Evolutionary conservation across 1,284 basidiomycete species (phyloP).

Genomic region (Retiboletus flavoniger): DNA sequence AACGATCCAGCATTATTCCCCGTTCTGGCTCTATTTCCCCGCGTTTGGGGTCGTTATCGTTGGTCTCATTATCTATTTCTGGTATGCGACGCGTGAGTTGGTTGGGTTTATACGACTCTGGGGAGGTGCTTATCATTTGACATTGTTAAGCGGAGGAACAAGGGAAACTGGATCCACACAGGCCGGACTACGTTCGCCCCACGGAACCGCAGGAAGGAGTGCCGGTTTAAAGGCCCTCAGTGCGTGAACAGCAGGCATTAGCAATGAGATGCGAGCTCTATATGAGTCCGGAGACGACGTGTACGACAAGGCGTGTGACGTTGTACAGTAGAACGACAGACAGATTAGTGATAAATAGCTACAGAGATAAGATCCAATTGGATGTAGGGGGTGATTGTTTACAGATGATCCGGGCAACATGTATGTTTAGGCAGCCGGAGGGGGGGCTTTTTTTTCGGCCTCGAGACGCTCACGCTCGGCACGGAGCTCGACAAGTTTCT

Average conservation of each 20-base stretch:
- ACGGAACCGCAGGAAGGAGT: slow-evolving; percentile 21
- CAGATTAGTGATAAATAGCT: slow-evolving; percentile 3
- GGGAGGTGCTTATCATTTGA: slow-evolving; percentile 4
- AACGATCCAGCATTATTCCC: slow-evolving; percentile 60
- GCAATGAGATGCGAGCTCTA: neutral
- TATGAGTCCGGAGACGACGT: slow-evolving; percentile 1
- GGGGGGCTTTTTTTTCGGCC: slow-evolving; percentile 37
- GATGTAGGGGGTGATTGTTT: slow-evolving; percentile 23
- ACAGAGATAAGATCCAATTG: slow-evolving; percentile 35
- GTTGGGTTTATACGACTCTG: slow-evolving; percentile 1
- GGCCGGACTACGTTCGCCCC: slow-evolving; percentile 58
- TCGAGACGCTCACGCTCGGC: slow-evolving; percentile 50
- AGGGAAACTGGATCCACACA: slow-evolving; percentile 60
- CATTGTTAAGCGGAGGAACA: slow-evolving; percentile 66
- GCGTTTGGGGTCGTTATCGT: slow-evolving; percentile 65
- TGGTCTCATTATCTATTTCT: slow-evolving; percentile 82
- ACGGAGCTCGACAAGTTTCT: slow-evolving; percentile 66
- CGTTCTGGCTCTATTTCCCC: slow-evolving; percentile 83
- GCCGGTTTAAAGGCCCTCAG: slow-evolving; percentile 16
- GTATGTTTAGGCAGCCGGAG: slow-evolving; percentile 29
- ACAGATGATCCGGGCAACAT: slow-evolving; percentile 15
- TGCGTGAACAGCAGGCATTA: neutral
- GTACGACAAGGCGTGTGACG: neutral
- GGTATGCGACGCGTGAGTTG: slow-evolving; percentile 72
- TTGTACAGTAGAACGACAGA: neutral